Conservation (phyloP, 176 grass and related monocot genomes). For the Olyra latifolia region DNA sequence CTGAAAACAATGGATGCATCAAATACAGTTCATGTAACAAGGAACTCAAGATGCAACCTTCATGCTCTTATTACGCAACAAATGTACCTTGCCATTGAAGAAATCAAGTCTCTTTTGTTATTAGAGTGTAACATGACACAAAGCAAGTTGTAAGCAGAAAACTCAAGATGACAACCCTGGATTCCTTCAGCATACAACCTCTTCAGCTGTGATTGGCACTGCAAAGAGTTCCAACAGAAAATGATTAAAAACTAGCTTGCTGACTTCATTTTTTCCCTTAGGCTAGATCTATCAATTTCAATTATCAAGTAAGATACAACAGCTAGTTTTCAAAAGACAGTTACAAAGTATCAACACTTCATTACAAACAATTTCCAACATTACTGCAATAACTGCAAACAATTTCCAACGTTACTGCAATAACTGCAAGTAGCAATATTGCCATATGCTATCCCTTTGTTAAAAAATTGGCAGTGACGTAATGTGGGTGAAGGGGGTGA, state of each 20-base stretch:
- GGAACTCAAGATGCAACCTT: slow-evolving; percentile 14
- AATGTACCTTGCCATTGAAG: slow-evolving; percentile 82
- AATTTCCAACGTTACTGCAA: no score
- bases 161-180: slow-evolving; percentile 73
- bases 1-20: slow-evolving; percentile 51
- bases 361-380: not conserved
- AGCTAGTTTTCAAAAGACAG: not conserved
- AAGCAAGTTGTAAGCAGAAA: slow-evolving; percentile 86
- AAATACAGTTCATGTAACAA: slow-evolving; percentile 19
- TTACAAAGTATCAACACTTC: not conserved
- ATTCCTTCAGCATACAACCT: slow-evolving; percentile 79
- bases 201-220: slow-evolving; percentile 92
- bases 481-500: not conserved
- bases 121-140: slow-evolving; percentile 74
- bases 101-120: slow-evolving; percentile 79
- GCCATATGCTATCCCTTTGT: not conserved
- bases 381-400: not conserved
- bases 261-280: slow-evolving; percentile 7
- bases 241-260: slow-evolving; percentile 19
- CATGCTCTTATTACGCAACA: slow-evolving; percentile 13
- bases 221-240: slow-evolving; percentile 40
- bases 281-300: not conserved
- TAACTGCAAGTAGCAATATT: not conserved
- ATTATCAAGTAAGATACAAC: slow-evolving; percentile 18
- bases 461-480: not conserved